These are phyloP conservation scores for Paramecium tetraurelia DNA, from an alignment of 73 alveolate genomes.

Conservation along the genomic window DNA sequence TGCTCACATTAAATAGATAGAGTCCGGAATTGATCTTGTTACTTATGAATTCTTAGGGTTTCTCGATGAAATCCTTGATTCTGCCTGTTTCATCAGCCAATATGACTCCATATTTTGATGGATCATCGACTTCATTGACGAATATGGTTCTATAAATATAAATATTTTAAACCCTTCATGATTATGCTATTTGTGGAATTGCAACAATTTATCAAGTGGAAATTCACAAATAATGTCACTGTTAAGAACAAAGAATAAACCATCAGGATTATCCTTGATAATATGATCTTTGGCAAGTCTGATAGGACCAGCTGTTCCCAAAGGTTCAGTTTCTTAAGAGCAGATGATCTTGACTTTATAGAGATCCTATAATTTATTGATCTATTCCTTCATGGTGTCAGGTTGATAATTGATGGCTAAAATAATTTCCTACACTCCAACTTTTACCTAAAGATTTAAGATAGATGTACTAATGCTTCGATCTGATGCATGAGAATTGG, in stretches of 20 bases:
- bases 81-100: conserved; percentile 81
- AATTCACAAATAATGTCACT: conserved; percentile 95
- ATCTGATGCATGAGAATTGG: conserved; percentile 91
- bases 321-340: conserved; percentile 75
- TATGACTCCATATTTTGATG: conserved; percentile 96
- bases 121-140: conserved; percentile 94
- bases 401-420: conserved; percentile 92
- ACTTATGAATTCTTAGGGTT: conserved; percentile 91
- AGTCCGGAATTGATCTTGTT: conserved; percentile 97
- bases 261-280: conserved; percentile 79
- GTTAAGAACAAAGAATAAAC: conserved; percentile 90
- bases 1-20: conserved; percentile 81
- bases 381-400: conserved; percentile 75
- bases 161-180: conserved; percentile 79
- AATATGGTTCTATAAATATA: conserved; percentile 48
- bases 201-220: conserved; percentile 91
- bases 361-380: conserved; percentile 60
- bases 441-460: conserved; percentile 51
- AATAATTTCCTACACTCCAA: conserved; percentile 94
- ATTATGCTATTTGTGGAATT: conserved; percentile 92
- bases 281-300: conserved; percentile 91
- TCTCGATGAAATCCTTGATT: conserved; percentile 92
- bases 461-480: conserved; percentile 77
- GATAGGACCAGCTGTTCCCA: conserved; percentile 96
- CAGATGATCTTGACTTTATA: conserved; percentile 77